Conservation (phyloP, 2,329 filamentous ascomycete genomes). For the Fulvia fulva region DNA sequence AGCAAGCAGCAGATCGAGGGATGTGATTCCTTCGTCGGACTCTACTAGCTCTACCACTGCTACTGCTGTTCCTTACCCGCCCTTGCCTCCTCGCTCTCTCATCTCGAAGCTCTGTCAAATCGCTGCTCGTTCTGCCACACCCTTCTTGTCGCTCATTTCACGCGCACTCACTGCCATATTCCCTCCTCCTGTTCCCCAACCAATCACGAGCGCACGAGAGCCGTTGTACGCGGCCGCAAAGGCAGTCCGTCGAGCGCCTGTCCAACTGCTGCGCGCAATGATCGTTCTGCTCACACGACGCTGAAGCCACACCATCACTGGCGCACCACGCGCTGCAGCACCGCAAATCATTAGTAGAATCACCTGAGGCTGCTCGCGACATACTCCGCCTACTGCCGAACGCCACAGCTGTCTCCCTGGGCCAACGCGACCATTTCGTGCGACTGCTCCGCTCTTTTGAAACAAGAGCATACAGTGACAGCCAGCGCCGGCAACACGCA, state of each 20-base stretch:
- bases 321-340: not conserved
- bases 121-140: not conserved
- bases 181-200: slow-evolving; percentile 3
- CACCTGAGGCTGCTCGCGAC: not conserved
- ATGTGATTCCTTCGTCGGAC: not conserved
- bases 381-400: not conserved
- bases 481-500: not conserved
- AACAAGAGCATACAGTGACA: not conserved
- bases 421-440: not conserved
- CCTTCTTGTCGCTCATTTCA: slow-evolving; percentile 14
- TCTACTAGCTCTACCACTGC: no score
- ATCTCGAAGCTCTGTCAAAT: slow-evolving; percentile 4
- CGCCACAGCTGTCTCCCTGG: not conserved
- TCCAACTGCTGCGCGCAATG: slow-evolving; percentile 1
- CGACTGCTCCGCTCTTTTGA: not conserved
- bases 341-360: not conserved
- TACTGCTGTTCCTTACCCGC: no score
- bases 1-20: not conserved
- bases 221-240: not conserved
- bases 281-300: not conserved
- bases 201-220: slow-evolving; percentile 6
- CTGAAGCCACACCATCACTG: not conserved
- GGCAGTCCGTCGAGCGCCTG: not conserved
- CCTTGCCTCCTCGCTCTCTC: not conserved
- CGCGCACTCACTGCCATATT: slow-evolving; percentile 4